Percentiles rank a stretch among this genome's conserved stretches.
phyloP scores from a whole-genome alignment of 2,329 filamentous ascomycete genomes.

The Alternaria sp. region DNA sequence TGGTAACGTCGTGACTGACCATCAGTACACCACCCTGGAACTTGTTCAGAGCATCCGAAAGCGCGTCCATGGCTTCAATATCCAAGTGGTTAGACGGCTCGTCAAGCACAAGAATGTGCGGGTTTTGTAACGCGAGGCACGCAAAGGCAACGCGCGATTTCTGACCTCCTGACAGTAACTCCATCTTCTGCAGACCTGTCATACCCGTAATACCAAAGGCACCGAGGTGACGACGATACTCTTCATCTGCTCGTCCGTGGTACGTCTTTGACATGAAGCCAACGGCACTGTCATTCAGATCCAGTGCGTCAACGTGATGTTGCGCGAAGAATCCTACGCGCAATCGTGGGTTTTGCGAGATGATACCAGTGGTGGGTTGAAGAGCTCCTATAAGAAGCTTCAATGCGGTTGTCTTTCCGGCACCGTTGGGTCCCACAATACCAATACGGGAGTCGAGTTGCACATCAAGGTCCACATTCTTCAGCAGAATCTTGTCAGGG shows the following conservation, averaged over 20 bases:
- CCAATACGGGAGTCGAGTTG: constrained; percentile 98
- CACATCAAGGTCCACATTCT: constrained; percentile 91
- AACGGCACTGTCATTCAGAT: constrained; percentile 87
- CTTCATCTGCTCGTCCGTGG: constrained; percentile 90
- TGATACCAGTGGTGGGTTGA: constrained; percentile 76
- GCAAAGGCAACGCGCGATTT: constrained; percentile 98
- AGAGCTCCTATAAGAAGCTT: constrained; percentile 95
- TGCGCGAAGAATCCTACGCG: constrained; percentile 97
- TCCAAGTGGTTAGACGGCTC: constrained; percentile 98
- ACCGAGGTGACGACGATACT: constrained; percentile 93
- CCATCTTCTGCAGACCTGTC: constrained; percentile 97
- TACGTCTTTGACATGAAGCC: constrained; percentile 95
- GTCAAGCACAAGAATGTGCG: constrained; percentile 96
- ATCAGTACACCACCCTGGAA: constrained; percentile 97
- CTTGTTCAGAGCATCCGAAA: constrained; percentile 80
- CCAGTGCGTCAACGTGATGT: constrained; percentile 95
- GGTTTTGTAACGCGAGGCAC: constrained; percentile 91
- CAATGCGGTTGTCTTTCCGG: constrained; percentile 97
- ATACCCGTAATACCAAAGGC: constrained; percentile 88
- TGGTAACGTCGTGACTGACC: constrained; percentile 99
- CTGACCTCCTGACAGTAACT: constrained; percentile 90
- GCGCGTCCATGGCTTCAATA: constrained; percentile 98
- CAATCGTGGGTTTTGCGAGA: constrained; percentile 86
- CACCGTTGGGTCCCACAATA: constrained; percentile 98
- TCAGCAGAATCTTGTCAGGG: constrained; percentile 78